Percentiles rank a stretch among this genome's conserved stretches.
phyloP scores from a whole-genome alignment of 345 rosid species.

The Eutrema yunnanense region DNA sequence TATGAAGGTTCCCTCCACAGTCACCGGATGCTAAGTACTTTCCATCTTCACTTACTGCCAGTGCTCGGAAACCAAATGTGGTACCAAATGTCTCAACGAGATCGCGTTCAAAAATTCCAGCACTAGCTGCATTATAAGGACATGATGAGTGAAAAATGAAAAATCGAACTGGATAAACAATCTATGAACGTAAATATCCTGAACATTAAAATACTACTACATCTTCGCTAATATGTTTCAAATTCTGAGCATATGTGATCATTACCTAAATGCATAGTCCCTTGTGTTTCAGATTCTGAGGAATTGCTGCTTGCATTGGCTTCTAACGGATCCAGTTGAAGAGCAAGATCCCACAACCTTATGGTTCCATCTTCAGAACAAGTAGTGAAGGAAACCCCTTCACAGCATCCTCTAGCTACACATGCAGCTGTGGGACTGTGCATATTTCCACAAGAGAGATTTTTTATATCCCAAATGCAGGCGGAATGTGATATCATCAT shows the following conservation, averaged over 20 bases:
- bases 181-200: neutral
- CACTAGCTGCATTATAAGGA: conserved; percentile 39
- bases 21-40: conserved; percentile 81
- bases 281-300: conserved; percentile 24
- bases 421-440: conserved; percentile 69
- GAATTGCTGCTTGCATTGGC: conserved; percentile 27
- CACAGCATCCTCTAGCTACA: conserved; percentile 73
- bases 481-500: conserved; percentile 71
- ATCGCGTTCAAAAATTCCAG: conserved; percentile 70
- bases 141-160: conserved; percentile 1
- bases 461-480: conserved; percentile 77
- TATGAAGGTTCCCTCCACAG: conserved; percentile 77
- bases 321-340: conserved; percentile 36
- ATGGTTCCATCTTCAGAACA: conserved; percentile 85
- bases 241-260: neutral
- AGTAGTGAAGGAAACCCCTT: conserved; percentile 79
- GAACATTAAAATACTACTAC: neutral
- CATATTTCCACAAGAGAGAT: conserved; percentile 71
- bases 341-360: conserved; percentile 76
- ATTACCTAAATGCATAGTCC: conserved; percentile 49
- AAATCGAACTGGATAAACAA: neutral
- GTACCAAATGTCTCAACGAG: conserved; percentile 41
- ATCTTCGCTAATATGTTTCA: neutral
- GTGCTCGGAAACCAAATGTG: conserved; percentile 59
- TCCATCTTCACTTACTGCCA: conserved; percentile 74